A percentile compares a stretch with the other conserved stretches of the same genome.
Conservation (phyloP, 2,329 filamentous ascomycete species). For the Cytospora mali region DNA sequence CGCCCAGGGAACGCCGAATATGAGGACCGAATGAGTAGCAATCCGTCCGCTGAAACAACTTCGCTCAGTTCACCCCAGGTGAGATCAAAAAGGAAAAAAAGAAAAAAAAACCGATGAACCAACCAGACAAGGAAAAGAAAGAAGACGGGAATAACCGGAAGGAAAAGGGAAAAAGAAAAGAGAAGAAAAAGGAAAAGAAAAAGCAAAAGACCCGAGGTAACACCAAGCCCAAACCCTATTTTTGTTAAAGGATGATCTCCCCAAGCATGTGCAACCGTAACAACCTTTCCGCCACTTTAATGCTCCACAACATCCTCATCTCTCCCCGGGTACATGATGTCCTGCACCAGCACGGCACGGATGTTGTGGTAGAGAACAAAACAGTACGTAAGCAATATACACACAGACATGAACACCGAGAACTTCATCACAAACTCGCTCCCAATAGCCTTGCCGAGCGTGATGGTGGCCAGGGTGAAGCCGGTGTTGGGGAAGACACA, state of each 20-base stretch:
- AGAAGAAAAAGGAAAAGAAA: no score
- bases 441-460: constrained; percentile 52
- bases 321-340: constrained; percentile 58
- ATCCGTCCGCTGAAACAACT: not conserved
- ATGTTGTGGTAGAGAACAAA: constrained; percentile 50
- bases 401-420: constrained; percentile 52
- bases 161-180: not conserved
- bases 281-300: no score
- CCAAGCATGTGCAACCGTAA: no score
- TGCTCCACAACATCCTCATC: constrained; percentile 58
- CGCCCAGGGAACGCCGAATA: not conserved
- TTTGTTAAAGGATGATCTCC: no score
- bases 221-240: no score
- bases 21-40: not conserved
- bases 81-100: no score
- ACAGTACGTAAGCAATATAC: constrained; percentile 44
- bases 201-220: no score
- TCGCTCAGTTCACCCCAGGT: no score
- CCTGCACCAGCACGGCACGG: constrained; percentile 51
- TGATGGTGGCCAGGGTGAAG: constrained; percentile 59
- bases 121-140: no score
- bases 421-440: constrained; percentile 51
- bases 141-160: no score
- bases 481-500: constrained; percentile 65
- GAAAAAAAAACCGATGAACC: no score